Base-by-base conservation (phyloP, 306 rosid genomes). In the Cucurbita maxima region DNA sequence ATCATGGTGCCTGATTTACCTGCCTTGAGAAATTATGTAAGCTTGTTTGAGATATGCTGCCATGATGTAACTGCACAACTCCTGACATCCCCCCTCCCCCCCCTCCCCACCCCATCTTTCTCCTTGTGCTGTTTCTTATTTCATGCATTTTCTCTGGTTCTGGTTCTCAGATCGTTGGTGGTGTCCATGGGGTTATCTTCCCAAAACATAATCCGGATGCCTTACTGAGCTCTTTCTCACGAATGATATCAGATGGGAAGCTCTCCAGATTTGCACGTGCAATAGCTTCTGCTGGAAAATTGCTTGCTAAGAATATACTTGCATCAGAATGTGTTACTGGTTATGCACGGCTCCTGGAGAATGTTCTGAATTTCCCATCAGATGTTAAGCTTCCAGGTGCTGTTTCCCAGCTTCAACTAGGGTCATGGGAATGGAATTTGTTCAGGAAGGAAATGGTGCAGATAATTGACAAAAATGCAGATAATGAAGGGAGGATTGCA, bases 341-440 rank as follows among this genome's bases (percentile, higher is more conserved):
- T 72, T 94, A 89, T 78, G 95, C 91, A 74, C 84, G 91, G 82
- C 91, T 94, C 78, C 80, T 91, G 83, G 99, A 94, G 89, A 94
- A 88, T 82, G 96, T 83, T 72, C 84, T 94, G 73, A 80, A 72
- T 82, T 91, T 94, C 76, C 96, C 96, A 52, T 91, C 97, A 55
- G 92, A 89, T 83, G 80, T 85, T 75, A 48, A 77, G 22, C 84
- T 94, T 70, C 97, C 96, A 50, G 83, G 88, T 37, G 84, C 95
- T 66, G 79, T 86, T 80, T 94, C 96, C 75, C 85, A 85, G 83
- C 90, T 94, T 77, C 85, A 84, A 76, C 83, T 73, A 66, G 88
- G 79, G 61, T 72, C 79, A 75, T 94, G 99, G 99, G 92, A 84
- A 70, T 94, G 99, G 96, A 84, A 83, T 82, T 76, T 88, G 69